A percentile compares a stretch with the other conserved stretches of the same genome.
phyloP scores from a whole-genome alignment of 2,329 filamentous ascomycete genomes.

The Trichoderma sp. region DNA sequence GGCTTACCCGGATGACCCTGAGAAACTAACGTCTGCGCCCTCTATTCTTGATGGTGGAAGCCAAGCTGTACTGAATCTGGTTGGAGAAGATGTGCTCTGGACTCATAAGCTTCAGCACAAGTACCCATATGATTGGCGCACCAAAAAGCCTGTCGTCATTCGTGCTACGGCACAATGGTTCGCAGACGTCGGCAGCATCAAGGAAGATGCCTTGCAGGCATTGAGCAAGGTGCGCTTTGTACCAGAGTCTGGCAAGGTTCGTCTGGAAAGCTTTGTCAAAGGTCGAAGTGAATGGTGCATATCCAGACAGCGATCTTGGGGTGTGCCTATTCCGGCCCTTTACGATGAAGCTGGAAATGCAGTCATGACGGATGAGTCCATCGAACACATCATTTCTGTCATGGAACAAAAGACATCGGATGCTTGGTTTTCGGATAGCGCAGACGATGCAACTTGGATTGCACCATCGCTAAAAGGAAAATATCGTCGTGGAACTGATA shows the following conservation, averaged over 20 bases:
- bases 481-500: slow-evolving; percentile 81
- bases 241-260: slow-evolving; percentile 69
- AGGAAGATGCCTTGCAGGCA: slow-evolving; percentile 68
- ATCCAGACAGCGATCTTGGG: slow-evolving; percentile 93
- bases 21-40: slow-evolving; percentile 65
- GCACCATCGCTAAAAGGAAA: slow-evolving; percentile 60
- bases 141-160: slow-evolving; percentile 87
- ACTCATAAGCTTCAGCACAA: slow-evolving; percentile 80
- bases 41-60: slow-evolving; percentile 72
- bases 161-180: slow-evolving; percentile 98
- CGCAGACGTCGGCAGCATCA: slow-evolving; percentile 84
- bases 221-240: slow-evolving; percentile 75
- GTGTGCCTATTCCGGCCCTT: slow-evolving; percentile 90
- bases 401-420: slow-evolving; percentile 80
- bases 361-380: slow-evolving; percentile 75
- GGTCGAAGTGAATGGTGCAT: slow-evolving; percentile 97
- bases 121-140: slow-evolving; percentile 97
- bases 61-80: slow-evolving; percentile 66
- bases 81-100: slow-evolving; percentile 66
- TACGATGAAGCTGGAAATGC: slow-evolving; percentile 74
- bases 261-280: slow-evolving; percentile 82
- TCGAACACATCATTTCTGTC: slow-evolving; percentile 80
- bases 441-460: slow-evolving; percentile 77
- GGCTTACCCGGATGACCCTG: slow-evolving; percentile 71
- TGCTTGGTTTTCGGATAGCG: slow-evolving; percentile 87